Conservation (phyloP, 257 asterid species). For the Nicotiana obtusifolia region DNA sequence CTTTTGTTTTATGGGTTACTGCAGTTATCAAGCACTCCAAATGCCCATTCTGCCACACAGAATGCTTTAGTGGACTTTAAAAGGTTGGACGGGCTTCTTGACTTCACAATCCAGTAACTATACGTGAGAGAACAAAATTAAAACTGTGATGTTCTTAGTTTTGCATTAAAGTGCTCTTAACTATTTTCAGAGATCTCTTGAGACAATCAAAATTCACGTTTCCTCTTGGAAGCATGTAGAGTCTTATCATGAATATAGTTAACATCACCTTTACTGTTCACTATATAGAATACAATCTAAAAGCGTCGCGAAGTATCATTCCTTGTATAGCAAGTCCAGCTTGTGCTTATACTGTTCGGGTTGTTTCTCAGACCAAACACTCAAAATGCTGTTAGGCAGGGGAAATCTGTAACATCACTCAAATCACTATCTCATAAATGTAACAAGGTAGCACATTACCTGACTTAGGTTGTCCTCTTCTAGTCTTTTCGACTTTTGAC, state of each 20-base stretch:
- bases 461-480: neutral
- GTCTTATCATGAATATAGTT: neutral
- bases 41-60: slow-evolving; percentile 13
- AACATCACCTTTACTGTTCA: neutral
- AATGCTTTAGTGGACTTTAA: slow-evolving; percentile 20
- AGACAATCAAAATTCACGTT: neutral
- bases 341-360: slow-evolving; percentile 8
- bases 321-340: neutral
- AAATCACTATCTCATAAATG: slow-evolving; percentile 13
- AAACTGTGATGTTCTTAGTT: neutral
- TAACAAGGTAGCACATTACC: slow-evolving; percentile 24
- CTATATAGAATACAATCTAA: neutral
- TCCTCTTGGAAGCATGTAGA: neutral
- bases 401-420: slow-evolving; percentile 20
- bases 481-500: neutral
- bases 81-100: slow-evolving; percentile 26
- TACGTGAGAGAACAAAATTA: neutral
- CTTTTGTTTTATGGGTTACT: neutral
- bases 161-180: neutral
- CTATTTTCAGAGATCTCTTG: neutral
- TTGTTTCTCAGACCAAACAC: slow-evolving; percentile 30
- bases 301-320: neutral
- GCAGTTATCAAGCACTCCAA: slow-evolving; percentile 26
- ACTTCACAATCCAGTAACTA: neutral
- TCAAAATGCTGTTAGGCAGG: slow-evolving; percentile 17